Conservation (phyloP, 768 basidiomycete species). For the Agaricus subrufescens region DNA sequence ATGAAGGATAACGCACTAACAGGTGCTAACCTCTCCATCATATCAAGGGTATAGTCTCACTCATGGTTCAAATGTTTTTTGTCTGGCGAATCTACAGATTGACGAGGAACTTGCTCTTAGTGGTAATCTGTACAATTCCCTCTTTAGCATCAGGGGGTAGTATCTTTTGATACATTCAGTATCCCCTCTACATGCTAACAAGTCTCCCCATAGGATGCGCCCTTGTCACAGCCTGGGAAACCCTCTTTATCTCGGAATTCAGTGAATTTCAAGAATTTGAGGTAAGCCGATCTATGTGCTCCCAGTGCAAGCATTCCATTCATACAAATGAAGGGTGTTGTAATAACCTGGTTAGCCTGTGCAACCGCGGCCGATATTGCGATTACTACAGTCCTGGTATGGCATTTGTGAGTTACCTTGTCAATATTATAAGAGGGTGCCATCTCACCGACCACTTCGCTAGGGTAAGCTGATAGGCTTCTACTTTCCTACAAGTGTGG, state of each 20-base stretch:
- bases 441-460: too few relatives aligned
- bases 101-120: constrained; percentile 17
- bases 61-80: constrained; percentile 43
- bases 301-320: background rate
- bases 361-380: constrained; percentile 34
- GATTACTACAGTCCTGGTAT: constrained; percentile 39
- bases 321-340: constrained; percentile 12
- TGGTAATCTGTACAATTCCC: constrained; percentile 13
- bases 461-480: background rate
- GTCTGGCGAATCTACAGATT: constrained; percentile 29
- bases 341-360: constrained; percentile 36
- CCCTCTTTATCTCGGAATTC: too few relatives aligned
- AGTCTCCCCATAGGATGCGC: constrained; percentile 16
- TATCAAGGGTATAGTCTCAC: constrained; percentile 37
- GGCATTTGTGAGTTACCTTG: constrained; percentile 30
- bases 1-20: too few relatives aligned
- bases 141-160: constrained; percentile 17
- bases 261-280: too few relatives aligned
- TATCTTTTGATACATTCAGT: too few relatives aligned
- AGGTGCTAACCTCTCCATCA: too few relatives aligned
- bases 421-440: background rate
- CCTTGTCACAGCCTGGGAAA: constrained; percentile 18
- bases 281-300: too few relatives aligned
- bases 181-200: too few relatives aligned
- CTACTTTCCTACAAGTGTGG: too few relatives aligned